These are phyloP conservation scores for Aureobasidium zeae DNA, from an alignment of 2,329 filamentous ascomycete genomes.

Conservation along the genomic window DNA sequence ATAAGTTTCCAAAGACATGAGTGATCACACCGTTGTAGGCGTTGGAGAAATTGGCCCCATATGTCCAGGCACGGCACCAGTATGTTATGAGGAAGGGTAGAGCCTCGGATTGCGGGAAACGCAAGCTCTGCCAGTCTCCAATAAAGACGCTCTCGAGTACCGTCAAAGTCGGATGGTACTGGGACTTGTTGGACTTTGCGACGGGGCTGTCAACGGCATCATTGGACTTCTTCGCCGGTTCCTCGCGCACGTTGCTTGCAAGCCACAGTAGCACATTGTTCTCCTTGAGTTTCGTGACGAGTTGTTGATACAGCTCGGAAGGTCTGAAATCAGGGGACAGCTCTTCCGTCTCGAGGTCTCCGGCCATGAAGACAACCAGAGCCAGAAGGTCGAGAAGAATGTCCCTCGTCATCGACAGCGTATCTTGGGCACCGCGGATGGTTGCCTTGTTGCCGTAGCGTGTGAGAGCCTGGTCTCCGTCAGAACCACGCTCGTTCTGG, in stretches of 20 bases:
- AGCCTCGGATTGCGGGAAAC: constrained; percentile 22
- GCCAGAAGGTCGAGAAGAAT: constrained; percentile 75
- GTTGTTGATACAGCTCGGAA: constrained; percentile 53
- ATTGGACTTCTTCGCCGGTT: constrained; percentile 34
- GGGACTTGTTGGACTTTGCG: constrained; percentile 2
- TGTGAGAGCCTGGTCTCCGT: constrained; percentile 47
- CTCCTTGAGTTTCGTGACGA: constrained; percentile 62
- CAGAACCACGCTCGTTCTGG: constrained; percentile 29
- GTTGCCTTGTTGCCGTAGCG: constrained; percentile 68
- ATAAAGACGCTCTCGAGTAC: constrained; percentile 33
- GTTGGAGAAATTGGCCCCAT: constrained; percentile 30
- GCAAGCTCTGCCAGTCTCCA: constrained; percentile 32
- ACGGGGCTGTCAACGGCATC: constrained; percentile 3
- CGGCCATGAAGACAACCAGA: constrained; percentile 77
- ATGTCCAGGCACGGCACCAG: constrained; percentile 40
- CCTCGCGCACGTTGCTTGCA: constrained; percentile 33
- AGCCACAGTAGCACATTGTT: constrained; percentile 68
- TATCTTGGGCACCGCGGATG: constrained; percentile 70
- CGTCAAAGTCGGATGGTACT: constrained; percentile 22
- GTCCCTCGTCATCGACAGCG: constrained; percentile 60
- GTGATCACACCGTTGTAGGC: constrained; percentile 32
- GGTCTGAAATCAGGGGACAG: constrained; percentile 57
- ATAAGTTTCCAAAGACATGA: constrained; percentile 36
- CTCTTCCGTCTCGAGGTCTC: constrained; percentile 65
- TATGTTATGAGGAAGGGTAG: constrained; percentile 32